These are phyloP conservation scores for Nicotiana tomentosiformis DNA, from an alignment of 257 asterid species.

Conservation along the genomic window DNA sequence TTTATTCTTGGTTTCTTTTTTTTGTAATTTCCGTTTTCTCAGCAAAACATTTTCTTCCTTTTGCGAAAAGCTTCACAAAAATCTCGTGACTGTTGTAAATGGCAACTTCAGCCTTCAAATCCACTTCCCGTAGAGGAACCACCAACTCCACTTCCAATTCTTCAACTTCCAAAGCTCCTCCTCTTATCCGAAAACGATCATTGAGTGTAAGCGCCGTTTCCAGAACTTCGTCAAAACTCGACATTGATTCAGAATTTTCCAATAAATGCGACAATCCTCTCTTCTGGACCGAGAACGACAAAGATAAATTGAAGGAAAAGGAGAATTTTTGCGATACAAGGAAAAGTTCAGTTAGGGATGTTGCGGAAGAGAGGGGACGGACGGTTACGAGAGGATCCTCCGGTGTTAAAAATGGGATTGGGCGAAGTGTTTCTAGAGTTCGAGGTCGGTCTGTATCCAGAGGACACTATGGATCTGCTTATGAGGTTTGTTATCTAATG, in stretches of 20 bases:
- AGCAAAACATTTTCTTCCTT: neutral
- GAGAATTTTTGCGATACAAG: neutral
- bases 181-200: conserved; percentile 45
- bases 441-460: conserved; percentile 57
- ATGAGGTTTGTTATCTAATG: conserved; percentile 33
- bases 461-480: conserved; percentile 29
- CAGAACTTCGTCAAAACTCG: conserved; percentile 29
- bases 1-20: neutral
- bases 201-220: conserved; percentile 70
- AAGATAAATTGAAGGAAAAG: neutral
- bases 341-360: conserved; percentile 1
- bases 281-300: conserved; percentile 38
- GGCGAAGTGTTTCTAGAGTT: conserved; percentile 70
- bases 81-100: conserved; percentile 21
- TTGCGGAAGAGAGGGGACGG: conserved; percentile 56
- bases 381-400: conserved; percentile 40
- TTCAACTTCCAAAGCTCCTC: conserved; percentile 23
- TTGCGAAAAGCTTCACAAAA: neutral
- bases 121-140: conserved; percentile 56
- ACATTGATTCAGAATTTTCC: conserved; percentile 45
- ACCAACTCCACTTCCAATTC: conserved; percentile 3
- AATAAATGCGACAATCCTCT: conserved; percentile 76
- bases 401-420: conserved; percentile 51
- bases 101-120: conserved; percentile 68
- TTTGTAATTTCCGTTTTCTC: neutral